Evolutionary conservation across 352 stramenopile genomes (phyloP).

Genomic region (Blastocystis sp.): DNA sequence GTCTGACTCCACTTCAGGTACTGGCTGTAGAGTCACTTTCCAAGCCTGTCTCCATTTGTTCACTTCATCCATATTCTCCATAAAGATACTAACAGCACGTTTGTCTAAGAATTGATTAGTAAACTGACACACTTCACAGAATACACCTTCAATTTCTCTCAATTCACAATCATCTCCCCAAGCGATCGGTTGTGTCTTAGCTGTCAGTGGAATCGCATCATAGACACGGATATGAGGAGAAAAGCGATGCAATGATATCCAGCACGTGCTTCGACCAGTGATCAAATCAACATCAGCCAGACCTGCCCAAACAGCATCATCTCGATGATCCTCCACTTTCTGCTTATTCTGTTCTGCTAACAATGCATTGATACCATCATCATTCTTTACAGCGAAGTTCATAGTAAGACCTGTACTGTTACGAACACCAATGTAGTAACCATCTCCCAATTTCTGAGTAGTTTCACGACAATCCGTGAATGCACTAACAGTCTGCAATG

Average conservation of each 20-base stretch:
- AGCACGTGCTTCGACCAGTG: not conserved
- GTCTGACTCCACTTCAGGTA: not conserved
- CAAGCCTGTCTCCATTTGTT: not conserved
- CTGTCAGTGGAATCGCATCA: not conserved
- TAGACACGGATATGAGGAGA: constrained; percentile 12
- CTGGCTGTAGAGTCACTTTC: not conserved
- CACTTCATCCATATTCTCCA: not conserved
- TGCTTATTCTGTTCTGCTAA: not conserved
- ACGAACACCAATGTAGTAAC: constrained; percentile 45
- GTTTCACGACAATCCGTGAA: constrained; percentile 36
- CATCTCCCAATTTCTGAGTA: constrained; percentile 24
- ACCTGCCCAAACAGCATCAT: constrained; percentile 15
- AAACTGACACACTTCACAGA: not conserved
- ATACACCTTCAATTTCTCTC: not conserved
- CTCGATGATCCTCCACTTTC: not conserved
- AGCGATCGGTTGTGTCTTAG: not conserved
- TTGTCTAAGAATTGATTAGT: not conserved
- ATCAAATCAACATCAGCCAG: not conserved
- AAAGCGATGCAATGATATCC: not conserved
- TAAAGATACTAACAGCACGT: not conserved
- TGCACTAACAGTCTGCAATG: not conserved
- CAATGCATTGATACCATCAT: constrained; percentile 11
- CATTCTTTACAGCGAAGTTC: constrained; percentile 5
- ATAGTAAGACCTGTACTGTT: constrained; percentile 20
- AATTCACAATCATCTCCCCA: constrained; percentile 9